These are phyloP conservation scores for Tarenaya hassleriana DNA, from an alignment of 345 rosid species.

Conservation along the genomic window DNA sequence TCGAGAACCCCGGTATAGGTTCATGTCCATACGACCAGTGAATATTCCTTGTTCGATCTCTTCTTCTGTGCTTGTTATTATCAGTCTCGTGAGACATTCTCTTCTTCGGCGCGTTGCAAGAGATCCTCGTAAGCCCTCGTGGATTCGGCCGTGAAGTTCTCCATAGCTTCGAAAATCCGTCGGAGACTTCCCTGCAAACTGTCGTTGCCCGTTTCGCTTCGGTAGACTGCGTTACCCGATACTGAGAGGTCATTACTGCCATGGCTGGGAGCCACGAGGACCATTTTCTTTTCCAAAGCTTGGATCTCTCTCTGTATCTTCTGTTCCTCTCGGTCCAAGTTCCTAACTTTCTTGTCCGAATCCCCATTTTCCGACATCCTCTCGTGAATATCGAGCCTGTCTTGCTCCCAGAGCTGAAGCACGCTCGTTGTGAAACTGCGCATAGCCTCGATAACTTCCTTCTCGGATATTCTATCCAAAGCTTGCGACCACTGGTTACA, in stretches of 20 bases:
- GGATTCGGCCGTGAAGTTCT: constrained; percentile 64
- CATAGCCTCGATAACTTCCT: constrained; percentile 79
- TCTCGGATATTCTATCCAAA: constrained; percentile 69
- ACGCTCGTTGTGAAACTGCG: constrained; percentile 52
- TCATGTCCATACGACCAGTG: too few relatives aligned
- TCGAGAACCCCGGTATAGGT: too few relatives aligned
- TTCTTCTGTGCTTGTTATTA: constrained; percentile 18
- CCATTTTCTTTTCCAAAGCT: constrained; percentile 75
- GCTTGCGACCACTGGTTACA: constrained; percentile 96
- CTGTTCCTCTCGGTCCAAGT: constrained; percentile 72
- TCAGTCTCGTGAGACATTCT: constrained; percentile 39
- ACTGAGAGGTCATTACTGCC: constrained; percentile 15
- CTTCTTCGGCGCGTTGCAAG: constrained; percentile 63
- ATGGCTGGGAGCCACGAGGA: constrained; percentile 34
- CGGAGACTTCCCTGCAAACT: constrained; percentile 69
- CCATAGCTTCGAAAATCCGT: constrained; percentile 81
- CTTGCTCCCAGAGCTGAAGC: constrained; percentile 77
- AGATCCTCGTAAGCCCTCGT: constrained; percentile 74
- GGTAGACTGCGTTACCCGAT: constrained; percentile 51
- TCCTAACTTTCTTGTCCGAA: constrained; percentile 52
- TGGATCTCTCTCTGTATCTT: constrained; percentile 85
- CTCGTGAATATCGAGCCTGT: constrained; percentile 45
- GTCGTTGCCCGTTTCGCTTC: constrained; percentile 57
- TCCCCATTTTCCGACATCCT: constrained; percentile 51
- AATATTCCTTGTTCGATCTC: neutral